Evolutionary conservation across 148 eudicot genomes (phyloP).

Genomic region (Chenopodium suecicum): DNA sequence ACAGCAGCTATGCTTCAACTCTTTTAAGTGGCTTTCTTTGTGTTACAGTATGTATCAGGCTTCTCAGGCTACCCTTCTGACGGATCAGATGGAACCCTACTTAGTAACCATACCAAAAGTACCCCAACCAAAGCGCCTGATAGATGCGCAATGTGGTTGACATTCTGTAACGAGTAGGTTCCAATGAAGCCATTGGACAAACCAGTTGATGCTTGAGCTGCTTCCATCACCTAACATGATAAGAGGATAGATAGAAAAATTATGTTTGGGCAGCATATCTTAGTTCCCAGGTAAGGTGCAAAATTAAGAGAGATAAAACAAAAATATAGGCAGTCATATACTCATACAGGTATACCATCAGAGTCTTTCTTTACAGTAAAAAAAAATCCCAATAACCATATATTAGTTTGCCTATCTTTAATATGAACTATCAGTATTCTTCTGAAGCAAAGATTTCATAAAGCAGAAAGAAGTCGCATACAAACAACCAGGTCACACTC

Average conservation of each 20-base stretch:
- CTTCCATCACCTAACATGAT: conserved; percentile 73
- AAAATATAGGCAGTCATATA: not conserved
- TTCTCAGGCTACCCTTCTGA: conserved; percentile 29
- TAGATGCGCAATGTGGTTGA: conserved; percentile 81
- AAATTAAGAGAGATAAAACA: not conserved
- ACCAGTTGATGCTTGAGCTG: conserved; percentile 83
- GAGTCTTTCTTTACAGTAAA: not conserved
- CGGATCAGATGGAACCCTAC: conserved; percentile 43
- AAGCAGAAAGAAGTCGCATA: not conserved
- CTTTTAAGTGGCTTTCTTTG: not conserved
- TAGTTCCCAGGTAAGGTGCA: not conserved
- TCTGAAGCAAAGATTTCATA: not conserved
- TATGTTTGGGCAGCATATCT: not conserved
- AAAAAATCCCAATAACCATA: not conserved
- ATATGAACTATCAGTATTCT: not conserved
- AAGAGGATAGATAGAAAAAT: not conserved
- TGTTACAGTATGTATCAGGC: not conserved
- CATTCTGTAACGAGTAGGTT: conserved; percentile 41
- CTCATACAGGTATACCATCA: not conserved
- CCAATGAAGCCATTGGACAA: conserved; percentile 49
- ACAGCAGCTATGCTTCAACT: not conserved
- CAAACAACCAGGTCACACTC: not conserved
- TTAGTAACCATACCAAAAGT: conserved; percentile 59
- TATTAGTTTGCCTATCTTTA: not conserved
- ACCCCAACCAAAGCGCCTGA: conserved; percentile 86